Conservation (phyloP, 371 early-diverging fungal genomes). For the Capillidium heterosporum region DNA sequence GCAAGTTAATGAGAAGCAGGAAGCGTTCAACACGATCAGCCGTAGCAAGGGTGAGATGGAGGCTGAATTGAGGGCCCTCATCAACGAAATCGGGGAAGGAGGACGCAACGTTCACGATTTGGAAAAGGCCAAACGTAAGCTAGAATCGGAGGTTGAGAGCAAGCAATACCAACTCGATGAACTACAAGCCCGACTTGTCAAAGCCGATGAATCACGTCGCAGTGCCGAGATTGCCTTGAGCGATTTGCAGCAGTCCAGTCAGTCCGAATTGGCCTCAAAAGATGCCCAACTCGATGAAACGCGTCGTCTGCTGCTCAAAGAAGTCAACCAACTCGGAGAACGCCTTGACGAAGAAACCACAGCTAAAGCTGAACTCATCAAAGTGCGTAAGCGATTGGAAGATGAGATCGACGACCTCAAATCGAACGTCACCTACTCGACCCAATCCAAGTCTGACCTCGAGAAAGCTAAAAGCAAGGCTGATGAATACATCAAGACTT, state of each 20-base stretch:
- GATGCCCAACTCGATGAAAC: slow-evolving; percentile 54
- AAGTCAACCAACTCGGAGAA: slow-evolving; percentile 55
- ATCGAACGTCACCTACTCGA: slow-evolving; percentile 29
- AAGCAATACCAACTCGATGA: slow-evolving; percentile 37
- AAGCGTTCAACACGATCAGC: slow-evolving; percentile 25
- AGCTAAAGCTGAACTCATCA: slow-evolving; percentile 28
- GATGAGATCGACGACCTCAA: slow-evolving; percentile 33
- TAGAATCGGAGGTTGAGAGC: slow-evolving; percentile 37
- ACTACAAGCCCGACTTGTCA: slow-evolving; percentile 25
- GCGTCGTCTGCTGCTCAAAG: slow-evolving; percentile 44
- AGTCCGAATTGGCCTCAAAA: slow-evolving; percentile 42
- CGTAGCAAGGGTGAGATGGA: slow-evolving; percentile 50
- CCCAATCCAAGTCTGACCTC: slow-evolving; percentile 41
- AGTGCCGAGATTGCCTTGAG: slow-evolving; percentile 38
- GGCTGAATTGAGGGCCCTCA: slow-evolving; percentile 41
- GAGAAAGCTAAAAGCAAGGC: slow-evolving; percentile 41
- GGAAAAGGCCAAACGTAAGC: slow-evolving; percentile 35
- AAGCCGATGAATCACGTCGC: slow-evolving; percentile 43
- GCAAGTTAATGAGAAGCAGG: slow-evolving; percentile 32
- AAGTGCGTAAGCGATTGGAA: slow-evolving; percentile 39
- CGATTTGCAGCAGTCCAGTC: slow-evolving; percentile 36
- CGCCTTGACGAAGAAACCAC: slow-evolving; percentile 40
- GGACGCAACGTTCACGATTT: slow-evolving; percentile 56
- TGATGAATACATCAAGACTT: slow-evolving; percentile 30
- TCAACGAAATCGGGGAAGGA: slow-evolving; percentile 60